A percentile compares a stretch with the other conserved stretches of the same genome.
These are phyloP conservation scores for Allantophomopsis cytisporea DNA, from an alignment of 2,329 filamentous ascomycete genomes.

Conservation along the genomic window DNA sequence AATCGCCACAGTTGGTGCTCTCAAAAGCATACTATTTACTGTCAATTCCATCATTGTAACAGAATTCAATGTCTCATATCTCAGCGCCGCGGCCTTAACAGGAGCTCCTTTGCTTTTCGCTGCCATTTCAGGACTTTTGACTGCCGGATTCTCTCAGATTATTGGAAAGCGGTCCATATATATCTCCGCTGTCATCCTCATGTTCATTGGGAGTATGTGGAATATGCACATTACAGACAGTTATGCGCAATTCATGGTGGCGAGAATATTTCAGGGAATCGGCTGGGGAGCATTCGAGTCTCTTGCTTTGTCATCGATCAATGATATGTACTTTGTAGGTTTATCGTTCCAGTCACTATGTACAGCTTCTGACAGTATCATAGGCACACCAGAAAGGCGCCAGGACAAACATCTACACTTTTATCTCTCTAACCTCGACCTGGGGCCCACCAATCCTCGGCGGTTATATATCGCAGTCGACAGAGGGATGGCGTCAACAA, in stretches of 20 bases:
- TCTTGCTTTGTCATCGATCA: constrained; percentile 34
- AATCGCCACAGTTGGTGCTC: constrained; percentile 30
- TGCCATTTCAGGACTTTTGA: constrained; percentile 27
- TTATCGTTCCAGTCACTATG: neutral
- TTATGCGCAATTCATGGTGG: constrained; percentile 33
- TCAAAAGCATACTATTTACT: constrained; percentile 38
- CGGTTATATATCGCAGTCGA: constrained; percentile 29
- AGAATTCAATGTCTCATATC: constrained; percentile 30
- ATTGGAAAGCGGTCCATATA: constrained; percentile 41
- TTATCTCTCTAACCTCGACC: constrained; percentile 29
- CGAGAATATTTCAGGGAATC: constrained; percentile 38
- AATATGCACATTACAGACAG: constrained; percentile 27
- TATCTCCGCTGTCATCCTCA: constrained; percentile 26
- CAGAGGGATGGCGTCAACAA: constrained; percentile 28
- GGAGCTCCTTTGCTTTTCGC: constrained; percentile 38
- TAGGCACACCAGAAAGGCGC: constrained; percentile 37
- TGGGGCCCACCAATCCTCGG: constrained; percentile 41
- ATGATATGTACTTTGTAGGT: constrained; percentile 43
- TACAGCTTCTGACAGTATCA: constrained; percentile 10
- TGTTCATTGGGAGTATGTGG: constrained; percentile 36
- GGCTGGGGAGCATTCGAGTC: constrained; percentile 47
- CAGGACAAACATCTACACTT: constrained; percentile 30
- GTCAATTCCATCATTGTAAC: constrained; percentile 30
- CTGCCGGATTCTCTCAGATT: constrained; percentile 27
- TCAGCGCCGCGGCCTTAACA: constrained; percentile 32